Evolutionary conservation across 441 rosid genomes (phyloP), one percentile per base, ranked within the genome.

Genomic region (Gossypium aridum): DNA sequence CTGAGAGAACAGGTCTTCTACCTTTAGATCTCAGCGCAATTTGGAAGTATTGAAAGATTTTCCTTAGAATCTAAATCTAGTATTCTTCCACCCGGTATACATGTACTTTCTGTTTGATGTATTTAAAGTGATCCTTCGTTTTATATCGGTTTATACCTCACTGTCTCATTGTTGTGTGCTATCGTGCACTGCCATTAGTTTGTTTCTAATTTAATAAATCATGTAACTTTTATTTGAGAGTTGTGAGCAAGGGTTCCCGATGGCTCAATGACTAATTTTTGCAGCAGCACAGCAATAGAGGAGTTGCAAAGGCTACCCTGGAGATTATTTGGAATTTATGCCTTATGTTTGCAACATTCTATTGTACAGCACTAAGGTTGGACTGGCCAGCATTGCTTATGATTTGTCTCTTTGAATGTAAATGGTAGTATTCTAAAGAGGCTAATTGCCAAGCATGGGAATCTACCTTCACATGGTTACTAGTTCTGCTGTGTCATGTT

Each of bases 191-290:
- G 16, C 53, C 53, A 19, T 64, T 64, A 64, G 22, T 19, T 64
- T 64, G 70, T 39, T 64, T 39, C 54, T 64, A 64, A 64, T 37
- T 64, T 39, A 64, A 64, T 37, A 68, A 68, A 49, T 37, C 23
- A 14, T 25, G 26, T 49, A 49, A 20, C 39, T 68, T 22, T 49
- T 57, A 53, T 8, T 26, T 54, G 17, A 53, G 47, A 70, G 16
- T 53, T 16, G 60, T 53, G 47, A 51, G 14, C 49, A 57, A 28
- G 51, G 69, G 14, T 39, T 57, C 67, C 51, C 20, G 10, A 16
- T 16, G 45, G 28, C 56, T 22, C 43, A 53, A 6, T 17, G 53
- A 68, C n/a, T 7, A 16, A 51, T 9, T 13, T 61, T 60, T 55
- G 72, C 49, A 31, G 74, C n/a, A 26, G 0, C 23, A 63, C 25